A percentile compares a stretch with the other conserved stretches of the same genome.
Conservation (phyloP, 129 eudicot species). For the Mikania micrantha region DNA sequence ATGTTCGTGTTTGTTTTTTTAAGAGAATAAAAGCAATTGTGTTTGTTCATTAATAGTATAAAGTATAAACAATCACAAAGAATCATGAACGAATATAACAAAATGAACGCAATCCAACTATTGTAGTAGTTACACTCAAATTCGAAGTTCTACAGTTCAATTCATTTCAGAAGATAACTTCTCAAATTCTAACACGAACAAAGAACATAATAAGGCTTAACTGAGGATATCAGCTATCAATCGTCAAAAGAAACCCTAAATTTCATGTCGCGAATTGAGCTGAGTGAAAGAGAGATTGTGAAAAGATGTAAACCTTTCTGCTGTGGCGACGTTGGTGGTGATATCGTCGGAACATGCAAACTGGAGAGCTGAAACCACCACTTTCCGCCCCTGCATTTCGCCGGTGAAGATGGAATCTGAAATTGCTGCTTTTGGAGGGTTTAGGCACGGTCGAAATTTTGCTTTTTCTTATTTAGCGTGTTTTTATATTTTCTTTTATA, state of each 20-base stretch:
- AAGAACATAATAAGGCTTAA: background rate
- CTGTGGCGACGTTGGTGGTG: slow-evolving; percentile 56
- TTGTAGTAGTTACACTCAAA: slow-evolving; percentile 4
- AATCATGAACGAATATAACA: too few species aligned
- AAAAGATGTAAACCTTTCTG: slow-evolving; percentile 54
- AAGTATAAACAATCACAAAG: too few species aligned
- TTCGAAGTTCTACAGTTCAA: slow-evolving; percentile 1
- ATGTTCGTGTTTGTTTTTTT: too few species aligned
- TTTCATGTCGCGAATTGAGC: background rate
- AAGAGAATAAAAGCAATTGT: too few species aligned
- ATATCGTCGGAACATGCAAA: slow-evolving; percentile 87
- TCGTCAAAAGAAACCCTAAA: slow-evolving; percentile 6
- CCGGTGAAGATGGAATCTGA: slow-evolving; percentile 12
- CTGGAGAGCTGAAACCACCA: slow-evolving; percentile 80
- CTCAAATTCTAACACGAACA: background rate
- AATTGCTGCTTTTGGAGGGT: slow-evolving; percentile 3
- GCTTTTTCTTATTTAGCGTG: background rate
- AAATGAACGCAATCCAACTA: too few species aligned
- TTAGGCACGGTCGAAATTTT: background rate
- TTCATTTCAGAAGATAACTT: background rate
- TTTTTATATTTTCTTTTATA: background rate
- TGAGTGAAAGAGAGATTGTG: background rate
- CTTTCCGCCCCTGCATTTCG: slow-evolving; percentile 46
- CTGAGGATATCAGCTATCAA: background rate
- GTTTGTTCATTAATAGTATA: too few species aligned